Conservation (phyloP, 176 grass and related monocot species). For the Oryza rufipogon region DNA sequence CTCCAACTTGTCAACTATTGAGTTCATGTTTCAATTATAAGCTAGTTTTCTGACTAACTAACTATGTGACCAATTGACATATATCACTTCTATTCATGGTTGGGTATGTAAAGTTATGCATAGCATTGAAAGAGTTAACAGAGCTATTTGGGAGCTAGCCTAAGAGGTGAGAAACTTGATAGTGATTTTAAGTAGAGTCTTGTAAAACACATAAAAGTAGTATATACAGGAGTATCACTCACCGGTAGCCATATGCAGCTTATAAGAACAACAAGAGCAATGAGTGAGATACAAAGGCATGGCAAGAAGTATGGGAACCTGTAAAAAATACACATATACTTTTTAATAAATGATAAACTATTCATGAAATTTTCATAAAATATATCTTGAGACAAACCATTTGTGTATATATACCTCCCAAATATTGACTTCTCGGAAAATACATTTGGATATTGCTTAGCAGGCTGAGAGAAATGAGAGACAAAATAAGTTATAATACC, state of each 20-base stretch:
- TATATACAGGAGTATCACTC: conserved; percentile 32
- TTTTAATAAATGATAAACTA: background rate
- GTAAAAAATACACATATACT: background rate
- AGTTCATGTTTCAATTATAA: background rate
- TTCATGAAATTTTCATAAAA: background rate
- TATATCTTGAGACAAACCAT: background rate
- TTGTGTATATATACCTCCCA: conserved; percentile 60
- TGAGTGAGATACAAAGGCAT: conserved; percentile 65
- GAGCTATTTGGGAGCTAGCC: background rate
- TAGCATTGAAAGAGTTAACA: background rate
- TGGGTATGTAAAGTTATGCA: no score
- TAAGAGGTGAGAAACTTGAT: background rate
- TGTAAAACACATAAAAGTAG: background rate
- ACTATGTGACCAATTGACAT: background rate
- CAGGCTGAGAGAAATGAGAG: conserved; percentile 46
- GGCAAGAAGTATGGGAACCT: conserved; percentile 94
- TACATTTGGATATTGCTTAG: conserved; percentile 72
- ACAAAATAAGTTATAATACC: background rate
- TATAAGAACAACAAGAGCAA: conserved; percentile 61
- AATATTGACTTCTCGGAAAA: conserved; percentile 61
- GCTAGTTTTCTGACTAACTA: background rate
- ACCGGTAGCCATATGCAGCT: conserved; percentile 75
- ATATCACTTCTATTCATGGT: no score
- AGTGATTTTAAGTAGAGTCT: background rate
- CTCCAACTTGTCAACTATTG: background rate